phyloP scores from a whole-genome alignment of 2,329 filamentous ascomycete genomes.

The Xylariaceae sp. region DNA sequence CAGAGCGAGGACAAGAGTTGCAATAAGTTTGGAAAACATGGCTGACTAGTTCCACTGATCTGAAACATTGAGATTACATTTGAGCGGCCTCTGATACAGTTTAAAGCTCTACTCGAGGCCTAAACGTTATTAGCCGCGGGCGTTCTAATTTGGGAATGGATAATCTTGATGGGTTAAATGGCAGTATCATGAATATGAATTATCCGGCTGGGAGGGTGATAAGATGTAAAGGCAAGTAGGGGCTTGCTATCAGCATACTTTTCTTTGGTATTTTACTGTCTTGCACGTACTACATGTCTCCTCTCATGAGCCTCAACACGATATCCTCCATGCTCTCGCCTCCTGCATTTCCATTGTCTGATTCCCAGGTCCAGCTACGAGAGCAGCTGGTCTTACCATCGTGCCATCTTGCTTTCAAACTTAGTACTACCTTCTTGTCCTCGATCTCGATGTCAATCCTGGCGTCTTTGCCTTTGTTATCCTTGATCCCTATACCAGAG shows the following conservation, averaged over 20 bases:
- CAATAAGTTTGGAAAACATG: too few relatives aligned
- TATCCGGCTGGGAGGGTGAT: not conserved
- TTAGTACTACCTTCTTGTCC: constrained; percentile 46
- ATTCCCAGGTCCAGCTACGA: constrained; percentile 33
- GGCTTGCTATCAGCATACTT: too few relatives aligned
- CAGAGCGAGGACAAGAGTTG: too few relatives aligned
- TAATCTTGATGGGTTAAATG: too few relatives aligned
- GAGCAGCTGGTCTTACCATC: constrained; percentile 4
- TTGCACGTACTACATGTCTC: constrained; percentile 1
- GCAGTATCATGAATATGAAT: too few relatives aligned
- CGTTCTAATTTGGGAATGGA: too few relatives aligned
- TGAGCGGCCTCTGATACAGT: too few relatives aligned
- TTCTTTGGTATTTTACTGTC: not conserved
- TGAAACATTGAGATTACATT: too few relatives aligned
- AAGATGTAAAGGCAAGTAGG: not conserved
- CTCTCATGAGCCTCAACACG: constrained; percentile 25
- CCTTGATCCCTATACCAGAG: constrained; percentile 33
- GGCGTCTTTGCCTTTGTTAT: constrained; percentile 27
- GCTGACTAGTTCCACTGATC: too few relatives aligned
- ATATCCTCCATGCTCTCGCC: constrained; percentile 25
- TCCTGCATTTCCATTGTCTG: constrained; percentile 5
- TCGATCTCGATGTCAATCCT: constrained; percentile 54
- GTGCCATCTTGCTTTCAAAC: constrained; percentile 34
- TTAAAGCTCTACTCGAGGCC: too few relatives aligned
- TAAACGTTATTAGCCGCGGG: too few relatives aligned